Base-by-base conservation (phyloP, 352 stramenopile species). In the Pythium sp. region DNA sequence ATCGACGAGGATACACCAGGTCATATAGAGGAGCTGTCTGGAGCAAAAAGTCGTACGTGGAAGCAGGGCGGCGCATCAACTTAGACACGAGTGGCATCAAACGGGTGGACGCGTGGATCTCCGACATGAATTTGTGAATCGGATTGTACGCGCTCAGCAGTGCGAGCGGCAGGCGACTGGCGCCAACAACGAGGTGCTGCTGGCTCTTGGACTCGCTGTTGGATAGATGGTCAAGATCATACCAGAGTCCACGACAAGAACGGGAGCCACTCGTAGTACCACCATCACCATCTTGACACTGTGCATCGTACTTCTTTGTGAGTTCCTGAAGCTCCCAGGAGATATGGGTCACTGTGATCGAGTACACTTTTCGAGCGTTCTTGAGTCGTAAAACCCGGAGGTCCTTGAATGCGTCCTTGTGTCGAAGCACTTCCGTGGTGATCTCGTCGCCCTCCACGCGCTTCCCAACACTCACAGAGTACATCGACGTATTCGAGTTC, bases 361-460 rank as follows among this genome's bases (percentile, higher is more conserved):
- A 68, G 32, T 68, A 68, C n/a, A 68, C n/a, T 18, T 62, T 68
- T 14, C 32, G 62, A 20, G 51, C 32, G 20, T 68, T 68, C 36
- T 60, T 53, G 32, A 68, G 34, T 2, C 49, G 53, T 5, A 68
- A 3, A 4, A 62, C 43, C 4, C 26, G 24, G 14, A 34, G 9
- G 15, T 66, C 12, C 7, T 30, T 18, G n/a, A 0, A 6, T 7
- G 8, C 1, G 9, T n/a, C n/a, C 8, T 51, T 12, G 22, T 61
- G 24, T 24, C 18, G 53, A 36, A 53, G 32, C 20, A 43, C 41
- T 2, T 34, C 14, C 3, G 54, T 47, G 18, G 38, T 24, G 1
- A 65, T 65, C 28, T 36, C 34, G 20, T 62, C 62, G 8, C 47
- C 62, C 32, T 68, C 11, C 9, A 68, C 22, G 20, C 54, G 62